phyloP scores from a whole-genome alignment of 2,329 filamentous ascomycete genomes.

The Pseudocercospora ulei region DNA sequence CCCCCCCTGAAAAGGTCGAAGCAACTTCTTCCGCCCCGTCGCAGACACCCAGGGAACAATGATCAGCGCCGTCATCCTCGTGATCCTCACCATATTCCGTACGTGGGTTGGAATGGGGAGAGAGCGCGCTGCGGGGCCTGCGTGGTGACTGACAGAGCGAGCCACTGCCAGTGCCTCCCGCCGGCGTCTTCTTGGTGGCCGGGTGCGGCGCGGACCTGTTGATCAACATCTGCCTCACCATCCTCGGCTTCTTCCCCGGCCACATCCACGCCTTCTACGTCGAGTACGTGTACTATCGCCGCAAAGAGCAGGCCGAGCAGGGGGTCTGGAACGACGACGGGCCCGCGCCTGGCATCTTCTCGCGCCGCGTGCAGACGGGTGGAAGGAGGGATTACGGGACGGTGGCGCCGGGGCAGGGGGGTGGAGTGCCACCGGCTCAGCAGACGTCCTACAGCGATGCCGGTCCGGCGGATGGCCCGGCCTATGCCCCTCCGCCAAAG shows the following conservation, averaged over 20 bases:
- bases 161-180: conserved; percentile 37
- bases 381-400: conserved; percentile 37
- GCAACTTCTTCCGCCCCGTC: conserved; percentile 11
- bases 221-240: conserved; percentile 43
- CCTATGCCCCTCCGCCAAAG: too few relatives aligned
- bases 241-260: conserved; percentile 57
- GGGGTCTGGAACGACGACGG: conserved; percentile 47
- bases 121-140: too few relatives aligned
- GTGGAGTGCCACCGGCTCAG: neutral
- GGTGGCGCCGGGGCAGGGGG: conserved; percentile 15
- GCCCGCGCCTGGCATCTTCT: conserved; percentile 61
- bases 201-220: conserved; percentile 42
- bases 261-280: conserved; percentile 65
- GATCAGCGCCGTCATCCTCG: conserved; percentile 35
- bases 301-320: conserved; percentile 52
- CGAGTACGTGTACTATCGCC: conserved; percentile 74
- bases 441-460: conserved; percentile 3
- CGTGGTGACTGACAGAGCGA: neutral
- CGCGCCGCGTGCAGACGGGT: conserved; percentile 62
- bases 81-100: conserved; percentile 42
- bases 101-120: too few relatives aligned
- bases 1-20: too few relatives aligned
- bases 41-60: too few relatives aligned
- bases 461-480: neutral
- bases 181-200: conserved; percentile 43